Percentiles rank a stretch among this genome's conserved stretches.
Conservation (phyloP, 2,329 filamentous ascomycete species). For the Thielaviopsis punctulata region DNA sequence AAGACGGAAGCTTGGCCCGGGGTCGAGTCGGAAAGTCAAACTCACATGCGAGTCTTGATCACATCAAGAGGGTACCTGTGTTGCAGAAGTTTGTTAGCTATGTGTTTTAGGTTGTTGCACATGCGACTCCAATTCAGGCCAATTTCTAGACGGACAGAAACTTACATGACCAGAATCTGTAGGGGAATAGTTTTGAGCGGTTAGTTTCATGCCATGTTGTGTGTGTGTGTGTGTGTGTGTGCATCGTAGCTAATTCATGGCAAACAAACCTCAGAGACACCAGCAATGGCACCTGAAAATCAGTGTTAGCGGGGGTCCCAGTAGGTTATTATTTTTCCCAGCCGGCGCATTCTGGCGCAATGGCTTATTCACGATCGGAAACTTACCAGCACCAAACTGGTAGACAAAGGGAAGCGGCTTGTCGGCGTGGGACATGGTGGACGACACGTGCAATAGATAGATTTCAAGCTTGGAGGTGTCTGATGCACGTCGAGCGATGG, state of each 20-base stretch:
- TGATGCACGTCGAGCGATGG: not conserved
- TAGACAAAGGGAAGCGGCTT: constrained; percentile 82
- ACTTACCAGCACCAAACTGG: constrained; percentile 75
- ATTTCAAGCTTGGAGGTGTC: not conserved
- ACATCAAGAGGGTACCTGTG: constrained; percentile 94
- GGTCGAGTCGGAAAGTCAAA: constrained; percentile 12
- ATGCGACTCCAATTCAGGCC: not conserved
- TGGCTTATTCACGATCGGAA: not conserved
- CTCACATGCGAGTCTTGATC: constrained; percentile 92
- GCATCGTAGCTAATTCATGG: not conserved
- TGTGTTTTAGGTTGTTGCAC: not conserved
- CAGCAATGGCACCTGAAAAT: constrained; percentile 65
- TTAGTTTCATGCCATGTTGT: constrained; percentile 1
- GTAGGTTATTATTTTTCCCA: not conserved
- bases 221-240: too few species aligned
- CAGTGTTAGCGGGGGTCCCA: not conserved
- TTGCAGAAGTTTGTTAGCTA: constrained; percentile 6
- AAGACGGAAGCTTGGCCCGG: not conserved
- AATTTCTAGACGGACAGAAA: constrained; percentile 11
- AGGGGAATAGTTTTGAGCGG: constrained; percentile 1
- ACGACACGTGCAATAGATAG: constrained; percentile 10
- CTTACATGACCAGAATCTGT: constrained; percentile 77
- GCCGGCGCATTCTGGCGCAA: not conserved
- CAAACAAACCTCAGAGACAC: constrained; percentile 77
- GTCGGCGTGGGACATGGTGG: constrained; percentile 39